Percentiles rank a stretch among this genome's conserved stretches.
Conservation (phyloP, 176 grass and related monocot species). For the Raddia distichophylla region DNA sequence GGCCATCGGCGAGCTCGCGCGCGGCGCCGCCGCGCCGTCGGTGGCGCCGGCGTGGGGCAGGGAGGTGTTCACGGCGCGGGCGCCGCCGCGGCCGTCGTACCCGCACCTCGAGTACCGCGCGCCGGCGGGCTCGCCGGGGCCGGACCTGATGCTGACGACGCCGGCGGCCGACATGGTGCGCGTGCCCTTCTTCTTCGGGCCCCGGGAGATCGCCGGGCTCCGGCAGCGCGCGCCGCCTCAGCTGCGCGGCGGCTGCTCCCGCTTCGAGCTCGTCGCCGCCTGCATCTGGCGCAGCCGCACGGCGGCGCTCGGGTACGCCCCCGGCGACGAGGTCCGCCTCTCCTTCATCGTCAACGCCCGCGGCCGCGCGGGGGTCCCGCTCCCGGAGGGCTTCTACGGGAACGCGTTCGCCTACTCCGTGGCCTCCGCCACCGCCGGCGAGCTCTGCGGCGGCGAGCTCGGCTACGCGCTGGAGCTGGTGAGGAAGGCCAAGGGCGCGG, state of each 20-base stretch:
- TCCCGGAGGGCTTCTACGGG: conserved; percentile 71
- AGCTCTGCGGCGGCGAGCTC: conserved; percentile 47
- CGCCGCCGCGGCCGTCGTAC: conserved; percentile 34
- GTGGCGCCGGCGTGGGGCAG: conserved; percentile 58
- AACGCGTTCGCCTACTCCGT: conserved; percentile 73
- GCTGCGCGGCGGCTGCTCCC: conserved; percentile 23
- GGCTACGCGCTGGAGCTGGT: conserved; percentile 60
- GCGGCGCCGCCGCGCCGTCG: conserved; percentile 43
- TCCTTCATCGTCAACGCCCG: conserved; percentile 74
- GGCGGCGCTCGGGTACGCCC: conserved; percentile 46
- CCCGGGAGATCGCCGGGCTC: conserved; percentile 47
- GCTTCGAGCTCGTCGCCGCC: conserved; percentile 72
- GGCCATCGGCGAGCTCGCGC: conserved; percentile 59
- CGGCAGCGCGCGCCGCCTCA: conserved; percentile 42
- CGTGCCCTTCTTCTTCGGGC: conserved; percentile 57
- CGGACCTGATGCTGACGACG: conserved; percentile 25
- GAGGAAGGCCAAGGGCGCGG: conserved; percentile 63
- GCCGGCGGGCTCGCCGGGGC: conserved; percentile 12
- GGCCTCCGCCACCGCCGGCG: conserved; percentile 47
- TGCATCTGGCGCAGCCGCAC: conserved; percentile 71
- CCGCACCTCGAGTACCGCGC: conserved; percentile 65
- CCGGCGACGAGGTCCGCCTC: conserved; percentile 60
- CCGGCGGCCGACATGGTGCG: neutral
- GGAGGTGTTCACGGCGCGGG: conserved; percentile 52
- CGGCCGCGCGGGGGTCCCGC: conserved; percentile 33